A percentile compares a stretch with the other conserved stretches of the same genome.
phyloP scores from a whole-genome alignment of 2,329 filamentous ascomycete genomes.

The Esteya vermicola region DNA sequence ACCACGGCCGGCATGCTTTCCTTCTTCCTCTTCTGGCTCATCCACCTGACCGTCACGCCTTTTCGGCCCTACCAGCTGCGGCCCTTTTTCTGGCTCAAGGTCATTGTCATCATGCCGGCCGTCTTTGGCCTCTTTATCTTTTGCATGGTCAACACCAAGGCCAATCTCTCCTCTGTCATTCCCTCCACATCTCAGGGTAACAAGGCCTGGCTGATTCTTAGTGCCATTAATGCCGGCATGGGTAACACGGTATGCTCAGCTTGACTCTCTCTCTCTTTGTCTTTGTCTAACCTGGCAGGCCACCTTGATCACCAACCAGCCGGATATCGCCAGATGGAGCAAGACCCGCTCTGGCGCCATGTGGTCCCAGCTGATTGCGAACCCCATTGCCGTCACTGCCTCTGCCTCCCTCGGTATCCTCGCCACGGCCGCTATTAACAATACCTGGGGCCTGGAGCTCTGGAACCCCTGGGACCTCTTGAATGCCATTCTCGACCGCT shows the following conservation, averaged over 20 bases:
- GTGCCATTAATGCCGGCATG: conserved; percentile 23
- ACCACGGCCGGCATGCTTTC: conserved; percentile 11
- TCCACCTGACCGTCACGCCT: conserved; percentile 13
- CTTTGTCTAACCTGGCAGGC: neutral
- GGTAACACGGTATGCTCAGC: conserved; percentile 15
- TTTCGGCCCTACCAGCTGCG: conserved; percentile 28
- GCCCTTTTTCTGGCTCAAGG: conserved; percentile 30
- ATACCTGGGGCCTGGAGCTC: conserved; percentile 20
- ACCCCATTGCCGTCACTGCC: conserved; percentile 25
- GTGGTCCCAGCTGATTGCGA: conserved; percentile 25
- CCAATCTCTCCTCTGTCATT: conserved; percentile 15
- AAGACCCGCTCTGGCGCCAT: conserved; percentile 22
- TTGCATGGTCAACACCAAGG: conserved; percentile 24
- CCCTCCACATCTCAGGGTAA: conserved; percentile 9
- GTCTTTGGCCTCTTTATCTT: conserved; percentile 18
- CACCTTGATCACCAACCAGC: conserved; percentile 24
- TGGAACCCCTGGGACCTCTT: conserved; percentile 15
- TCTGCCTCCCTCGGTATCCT: conserved; percentile 28
- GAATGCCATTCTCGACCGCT: conserved; percentile 12
- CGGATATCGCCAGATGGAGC: conserved; percentile 28
- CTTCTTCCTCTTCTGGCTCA: conserved; percentile 13
- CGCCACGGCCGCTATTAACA: conserved; percentile 26
- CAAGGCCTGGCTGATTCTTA: conserved; percentile 22
- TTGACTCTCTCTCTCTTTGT: neutral
- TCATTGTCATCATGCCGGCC: conserved; percentile 21